Base-by-base conservation (phyloP, 2,329 filamentous ascomycete genomes). In the Claviceps maximensis region DNA sequence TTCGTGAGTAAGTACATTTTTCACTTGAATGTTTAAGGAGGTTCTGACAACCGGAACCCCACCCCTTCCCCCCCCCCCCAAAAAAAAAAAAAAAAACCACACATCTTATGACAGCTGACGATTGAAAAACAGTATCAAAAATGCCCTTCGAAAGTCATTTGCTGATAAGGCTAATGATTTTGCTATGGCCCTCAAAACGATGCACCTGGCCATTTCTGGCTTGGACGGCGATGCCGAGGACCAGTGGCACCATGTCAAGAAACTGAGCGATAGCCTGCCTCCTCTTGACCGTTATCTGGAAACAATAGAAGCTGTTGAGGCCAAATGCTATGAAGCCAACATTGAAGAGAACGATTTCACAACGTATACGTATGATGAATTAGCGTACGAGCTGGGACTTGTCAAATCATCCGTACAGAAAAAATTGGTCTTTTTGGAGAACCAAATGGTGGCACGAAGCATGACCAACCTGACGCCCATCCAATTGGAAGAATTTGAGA, bases 281-380 rank as follows among this genome's bases (percentile, higher is more conserved):
- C 91, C 91, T 3, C 77, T 98, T n/a, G 89, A 96, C 61, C 81
- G 87, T 55, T 98, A 94, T 65, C 78, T 98, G 42, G 83, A 88
- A 57, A 87, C 89, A 58, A 96, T 98, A 64, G 87, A 83, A 15
- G 82, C 81, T 12, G 79, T 97, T 48, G 90, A 96, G 63, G 81
- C 82, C 58, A 89, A 95, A 70, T 98, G 93, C 66, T 80, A 84
- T 55, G 91, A 97, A 72, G 93, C 93, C 57, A 97, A 98, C 67
- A 96, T 98, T 58, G 93, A 98, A 69, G 93, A 98, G 64, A 98
- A 98, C 69, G 93, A 98, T 72, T 97, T 93, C 68, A 98, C 93
- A n/a, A 97, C 91, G 9, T 97, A 97, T 71, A 95, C 91, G 10
- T 93, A 97, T 67, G 93, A 98, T 65, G 93, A 98, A 70, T 78